Evolutionary conservation across 805 yeast species (phyloP).

Genomic region (Scheffersomyces spartinae): DNA sequence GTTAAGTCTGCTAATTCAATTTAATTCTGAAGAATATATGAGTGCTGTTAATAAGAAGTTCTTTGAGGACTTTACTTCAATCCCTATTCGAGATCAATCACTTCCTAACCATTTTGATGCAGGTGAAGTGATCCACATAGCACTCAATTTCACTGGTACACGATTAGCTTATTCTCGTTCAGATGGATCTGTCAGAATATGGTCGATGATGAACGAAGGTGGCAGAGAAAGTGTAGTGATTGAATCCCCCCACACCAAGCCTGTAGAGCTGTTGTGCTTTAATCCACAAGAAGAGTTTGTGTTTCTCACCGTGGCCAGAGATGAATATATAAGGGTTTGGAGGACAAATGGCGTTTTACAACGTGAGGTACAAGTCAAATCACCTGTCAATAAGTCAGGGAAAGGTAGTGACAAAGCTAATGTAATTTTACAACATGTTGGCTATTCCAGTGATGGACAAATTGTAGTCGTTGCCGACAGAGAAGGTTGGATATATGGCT

Average conservation of each 20-base stretch:
- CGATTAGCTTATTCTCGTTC: conserved; percentile 30
- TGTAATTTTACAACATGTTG: conserved; percentile 11
- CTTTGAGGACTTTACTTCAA: too few relatives aligned
- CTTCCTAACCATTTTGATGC: too few relatives aligned
- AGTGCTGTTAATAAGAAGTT: too few relatives aligned
- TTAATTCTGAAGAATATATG: too few relatives aligned
- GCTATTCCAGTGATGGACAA: conserved; percentile 36
- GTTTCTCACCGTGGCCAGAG: conserved; percentile 40
- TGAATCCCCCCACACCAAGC: conserved; percentile 26
- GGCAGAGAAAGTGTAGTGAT: conserved; percentile 17
- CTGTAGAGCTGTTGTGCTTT: conserved; percentile 36
- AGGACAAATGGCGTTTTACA: conserved; percentile 23
- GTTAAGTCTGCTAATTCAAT: too few relatives aligned
- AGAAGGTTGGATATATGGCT: conserved; percentile 23
- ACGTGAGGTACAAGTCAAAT: conserved; percentile 16
- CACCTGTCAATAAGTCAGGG: conserved; percentile 3
- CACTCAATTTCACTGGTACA: conserved; percentile 32
- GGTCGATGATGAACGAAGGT: too few relatives aligned
- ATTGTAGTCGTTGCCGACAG: conserved; percentile 33
- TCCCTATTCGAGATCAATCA: too few relatives aligned
- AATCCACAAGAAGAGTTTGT: conserved; percentile 33
- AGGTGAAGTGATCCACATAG: too few relatives aligned
- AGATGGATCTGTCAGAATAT: conserved; percentile 31
- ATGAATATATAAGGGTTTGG: conserved; percentile 37
- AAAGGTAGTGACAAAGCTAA: conserved; percentile 4